Evolutionary conservation across 306 rosid species (phyloP), one percentile per base, ranked within the genome.

Genomic region (Inga laurina): DNA sequence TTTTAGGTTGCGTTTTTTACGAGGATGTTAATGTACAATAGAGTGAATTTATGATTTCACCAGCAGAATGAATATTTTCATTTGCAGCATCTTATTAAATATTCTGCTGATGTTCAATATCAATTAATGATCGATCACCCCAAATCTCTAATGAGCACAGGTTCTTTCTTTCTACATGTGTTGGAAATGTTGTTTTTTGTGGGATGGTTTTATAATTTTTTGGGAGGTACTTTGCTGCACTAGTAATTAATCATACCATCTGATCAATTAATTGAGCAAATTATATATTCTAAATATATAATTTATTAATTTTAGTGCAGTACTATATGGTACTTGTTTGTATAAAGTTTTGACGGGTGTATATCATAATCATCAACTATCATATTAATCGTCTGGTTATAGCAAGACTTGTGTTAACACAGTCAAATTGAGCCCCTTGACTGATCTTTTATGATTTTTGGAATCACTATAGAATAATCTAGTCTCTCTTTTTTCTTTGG

Each of bases 1-100:
- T 83, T 86, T 80, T 86, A 82, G 84, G 75, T 44, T 84, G 85
- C 61, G 72, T 79, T 86, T 86, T 86, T 82, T 89, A 82, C 77
- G 85, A 85, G 66, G 81, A 82, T 74, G 39, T 57, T 69, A 54
- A 81, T 74, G 83, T 75, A 82, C 74, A 77, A 86, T 57, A 76
- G 44, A 76, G 57, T 69, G 86, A 89, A 79, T 72, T 79, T 82
- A 73, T 84, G 91, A 84, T 78, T 68, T 82, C 52, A 67, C 74
- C 61, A 44, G 64, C 37, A 46, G 64, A 75, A 74, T 71, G 72
- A 71, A 73, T 46, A 76, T 75, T 67, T 85, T 72, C 61, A 73
- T 73, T 8, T 13, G 19, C 44, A 79, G 61, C 73, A n/a, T 66
- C 59, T 70, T 14, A 19, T 15, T 51, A 56, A 43, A 59, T n/a